Conservation (phyloP, 257 asterid species). For the Salvia hispanica region DNA sequence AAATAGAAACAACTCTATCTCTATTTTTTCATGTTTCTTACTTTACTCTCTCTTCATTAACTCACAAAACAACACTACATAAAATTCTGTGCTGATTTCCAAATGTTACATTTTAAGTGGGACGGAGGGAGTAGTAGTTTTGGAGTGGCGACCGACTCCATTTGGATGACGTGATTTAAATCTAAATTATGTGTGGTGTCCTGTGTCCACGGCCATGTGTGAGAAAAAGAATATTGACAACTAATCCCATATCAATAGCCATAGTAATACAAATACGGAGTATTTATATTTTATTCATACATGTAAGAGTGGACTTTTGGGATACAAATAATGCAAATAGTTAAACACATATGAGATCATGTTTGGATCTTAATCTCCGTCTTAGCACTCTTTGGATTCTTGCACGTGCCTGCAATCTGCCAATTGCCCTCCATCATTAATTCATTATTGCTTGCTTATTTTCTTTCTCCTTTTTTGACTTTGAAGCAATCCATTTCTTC, state of each 20-base stretch:
- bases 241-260: not conserved
- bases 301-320: not conserved
- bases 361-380: not conserved
- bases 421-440: not conserved
- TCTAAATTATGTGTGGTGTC: not conserved
- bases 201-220: too few species aligned
- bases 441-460: not conserved
- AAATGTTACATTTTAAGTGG: too few species aligned
- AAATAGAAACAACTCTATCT: too few species aligned
- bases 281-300: not conserved
- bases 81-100: too few species aligned
- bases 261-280: not conserved
- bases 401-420: constrained; percentile 8
- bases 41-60: too few species aligned
- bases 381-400: constrained; percentile 11
- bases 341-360: not conserved
- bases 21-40: too few species aligned
- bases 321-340: not conserved
- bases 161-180: not conserved
- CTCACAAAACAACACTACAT: too few species aligned
- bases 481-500: constrained; percentile 4
- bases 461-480: not conserved
- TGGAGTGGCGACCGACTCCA: not conserved
- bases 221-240: not conserved
- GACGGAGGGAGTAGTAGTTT: too few species aligned